Base-by-base conservation (phyloP, 305 asterid genomes). In the Solanum hybrid region DNA sequence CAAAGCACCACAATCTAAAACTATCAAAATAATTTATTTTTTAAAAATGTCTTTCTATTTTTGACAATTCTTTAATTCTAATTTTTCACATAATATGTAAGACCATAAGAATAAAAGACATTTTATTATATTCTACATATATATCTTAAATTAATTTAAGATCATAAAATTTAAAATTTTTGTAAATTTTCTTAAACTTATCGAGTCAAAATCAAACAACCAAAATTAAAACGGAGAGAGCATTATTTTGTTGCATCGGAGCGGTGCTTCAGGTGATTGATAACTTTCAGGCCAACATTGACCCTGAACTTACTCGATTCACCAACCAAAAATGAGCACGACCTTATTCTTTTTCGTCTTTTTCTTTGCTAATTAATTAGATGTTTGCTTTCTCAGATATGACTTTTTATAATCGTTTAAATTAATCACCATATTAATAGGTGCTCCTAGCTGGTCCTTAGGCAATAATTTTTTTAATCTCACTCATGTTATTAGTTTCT, bases 271-370 rank as follows among this genome's bases (percentile, higher is more conserved):
- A 83, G 87, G 75, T 83, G 38, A 83, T 45, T 83, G 38, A 45
- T 83, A 41, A 45, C 87, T 45, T 83, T 29, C 87, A 83, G 75
- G 13, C 72, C 36, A 83, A 45, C 87, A 83, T 83, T 83, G 87
- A 83, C 87, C 87, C 87, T 83, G 5, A 83, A 83, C 87, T 83
- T 83, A 51, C 75, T 83, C 87, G 5, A 83, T 27, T 83, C 38
- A 29, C 20, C 27, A 14, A 39, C 5, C 38, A 41, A 83, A 83
- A 45, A 6, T 45, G 38, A 41, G 29, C 87, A 83, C 13, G 10
- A 17, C 20, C 37, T 34, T 65, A 22, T 11, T 39, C 4, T 7
- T 82, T 82, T 83, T 45, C 27, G 27, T 27, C 36, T 9, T 29
- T 41, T 83, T 45, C 38, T 83, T 82, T 41, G 72, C 87, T 82